Conservation (phyloP, 169 alveolate species). For the Theileria annulata region DNA sequence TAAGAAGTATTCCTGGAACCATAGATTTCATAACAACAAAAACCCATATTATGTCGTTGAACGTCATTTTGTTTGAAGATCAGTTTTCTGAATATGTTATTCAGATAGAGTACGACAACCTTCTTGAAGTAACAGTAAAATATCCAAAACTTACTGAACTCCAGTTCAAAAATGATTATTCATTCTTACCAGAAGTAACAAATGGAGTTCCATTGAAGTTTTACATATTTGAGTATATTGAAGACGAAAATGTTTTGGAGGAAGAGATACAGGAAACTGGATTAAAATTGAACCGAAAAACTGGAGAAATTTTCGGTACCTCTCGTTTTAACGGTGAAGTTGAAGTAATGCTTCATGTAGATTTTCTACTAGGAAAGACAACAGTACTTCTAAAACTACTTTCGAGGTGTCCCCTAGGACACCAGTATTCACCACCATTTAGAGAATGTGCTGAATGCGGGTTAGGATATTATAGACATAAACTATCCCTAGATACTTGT, state of each 20-base stretch:
- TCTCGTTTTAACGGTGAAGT: background rate
- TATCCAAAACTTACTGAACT: conserved; percentile 25
- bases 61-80: conserved; percentile 7
- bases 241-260: background rate
- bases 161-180: conserved; percentile 12
- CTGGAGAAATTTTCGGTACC: conserved; percentile 44
- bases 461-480: conserved; percentile 34
- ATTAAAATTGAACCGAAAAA: conserved; percentile 9
- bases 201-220: background rate
- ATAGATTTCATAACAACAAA: conserved; percentile 30
- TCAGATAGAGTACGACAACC: conserved; percentile 21
- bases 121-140: background rate
- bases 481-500: conserved; percentile 15
- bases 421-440: background rate
- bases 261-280: conserved; percentile 19
- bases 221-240: background rate
- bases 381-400: background rate
- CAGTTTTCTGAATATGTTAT: conserved; percentile 42
- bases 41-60: conserved; percentile 21
- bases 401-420: conserved; percentile 33
- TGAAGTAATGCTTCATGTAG: conserved; percentile 2
- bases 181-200: conserved; percentile 17
- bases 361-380: conserved; percentile 11
- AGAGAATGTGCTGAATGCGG: conserved; percentile 32
- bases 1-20: conserved; percentile 6